These are phyloP conservation scores for Aphanoascus verrucosus DNA, from an alignment of 2,329 filamentous ascomycete species.

Conservation along the genomic window DNA sequence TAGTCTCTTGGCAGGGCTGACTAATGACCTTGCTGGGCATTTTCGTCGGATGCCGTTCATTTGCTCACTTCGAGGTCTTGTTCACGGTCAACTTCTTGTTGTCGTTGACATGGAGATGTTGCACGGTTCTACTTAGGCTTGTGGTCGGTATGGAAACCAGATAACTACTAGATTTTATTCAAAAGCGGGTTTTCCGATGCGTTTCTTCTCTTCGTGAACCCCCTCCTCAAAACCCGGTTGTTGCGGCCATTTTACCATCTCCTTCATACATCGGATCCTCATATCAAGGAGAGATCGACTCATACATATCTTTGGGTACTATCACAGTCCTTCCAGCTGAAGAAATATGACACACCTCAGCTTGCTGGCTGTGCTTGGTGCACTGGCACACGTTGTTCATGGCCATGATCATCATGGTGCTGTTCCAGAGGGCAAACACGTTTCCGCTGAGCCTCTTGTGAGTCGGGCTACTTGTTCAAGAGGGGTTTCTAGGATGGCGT, in stretches of 20 bases:
- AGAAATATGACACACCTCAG: neutral
- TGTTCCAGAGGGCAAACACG: conserved; percentile 57
- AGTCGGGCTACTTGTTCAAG: conserved; percentile 27
- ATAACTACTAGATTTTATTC: neutral
- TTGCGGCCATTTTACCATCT: neutral
- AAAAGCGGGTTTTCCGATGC: neutral
- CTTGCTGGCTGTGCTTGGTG: neutral
- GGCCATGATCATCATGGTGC: conserved; percentile 47
- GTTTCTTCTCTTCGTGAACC: neutral
- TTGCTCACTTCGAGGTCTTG: neutral
- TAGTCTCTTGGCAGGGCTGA: neutral
- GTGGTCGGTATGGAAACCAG: neutral
- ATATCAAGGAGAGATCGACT: too few relatives aligned
- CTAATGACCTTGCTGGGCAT: neutral
- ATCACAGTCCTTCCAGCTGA: neutral
- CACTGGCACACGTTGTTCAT: conserved; percentile 20
- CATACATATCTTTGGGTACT: too few relatives aligned
- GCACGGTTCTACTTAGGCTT: neutral
- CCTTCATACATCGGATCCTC: neutral
- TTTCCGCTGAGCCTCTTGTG: conserved; percentile 66
- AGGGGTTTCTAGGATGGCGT: neutral
- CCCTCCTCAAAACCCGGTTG: neutral
- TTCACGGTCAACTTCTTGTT: neutral
- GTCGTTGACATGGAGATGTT: neutral
- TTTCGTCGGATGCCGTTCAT: neutral